These are phyloP conservation scores for Picea abies DNA, from an alignment of 83 land plant genomes.

Conservation along the genomic window DNA sequence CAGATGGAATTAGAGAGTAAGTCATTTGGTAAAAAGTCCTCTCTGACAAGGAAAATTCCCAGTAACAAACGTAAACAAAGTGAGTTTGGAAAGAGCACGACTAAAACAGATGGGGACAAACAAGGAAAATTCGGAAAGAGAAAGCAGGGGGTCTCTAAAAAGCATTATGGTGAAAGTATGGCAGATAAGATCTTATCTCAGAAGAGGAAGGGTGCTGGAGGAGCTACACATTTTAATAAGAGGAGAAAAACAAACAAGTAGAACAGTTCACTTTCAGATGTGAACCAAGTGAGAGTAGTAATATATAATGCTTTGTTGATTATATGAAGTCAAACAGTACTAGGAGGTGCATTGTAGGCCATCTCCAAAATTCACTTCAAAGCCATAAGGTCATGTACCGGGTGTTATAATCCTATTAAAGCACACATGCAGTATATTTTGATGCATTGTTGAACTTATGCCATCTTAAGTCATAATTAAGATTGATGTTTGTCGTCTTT, in stretches of 20 bases:
- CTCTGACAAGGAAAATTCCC: not conserved
- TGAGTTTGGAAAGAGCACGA: conserved; percentile 1
- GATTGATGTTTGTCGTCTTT: no score
- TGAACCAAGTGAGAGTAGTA: not conserved
- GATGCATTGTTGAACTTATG: no score
- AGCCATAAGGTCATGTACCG: no score
- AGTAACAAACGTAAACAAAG: not conserved
- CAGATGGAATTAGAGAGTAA: not conserved
- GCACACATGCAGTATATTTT: no score
- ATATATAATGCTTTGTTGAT: not conserved
- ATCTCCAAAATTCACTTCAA: no score
- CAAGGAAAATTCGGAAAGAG: not conserved
- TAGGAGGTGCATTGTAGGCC: no score
- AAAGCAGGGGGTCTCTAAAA: not conserved
- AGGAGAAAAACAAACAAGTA: conserved; percentile 10
- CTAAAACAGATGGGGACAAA: not conserved
- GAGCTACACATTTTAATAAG: conserved; percentile 7
- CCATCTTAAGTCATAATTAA: no score
- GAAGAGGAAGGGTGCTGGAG: conserved; percentile 16
- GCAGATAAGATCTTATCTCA: conserved; percentile 25
- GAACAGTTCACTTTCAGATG: not conserved
- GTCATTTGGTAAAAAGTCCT: not conserved
- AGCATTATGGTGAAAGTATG: conserved; percentile 12
- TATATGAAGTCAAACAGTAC: no score
- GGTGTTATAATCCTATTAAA: no score